Evolutionary conservation across 108 stramenopile genomes (phyloP), one percentile per base, ranked within the genome.

Genomic region (Skeletonema potamos): DNA sequence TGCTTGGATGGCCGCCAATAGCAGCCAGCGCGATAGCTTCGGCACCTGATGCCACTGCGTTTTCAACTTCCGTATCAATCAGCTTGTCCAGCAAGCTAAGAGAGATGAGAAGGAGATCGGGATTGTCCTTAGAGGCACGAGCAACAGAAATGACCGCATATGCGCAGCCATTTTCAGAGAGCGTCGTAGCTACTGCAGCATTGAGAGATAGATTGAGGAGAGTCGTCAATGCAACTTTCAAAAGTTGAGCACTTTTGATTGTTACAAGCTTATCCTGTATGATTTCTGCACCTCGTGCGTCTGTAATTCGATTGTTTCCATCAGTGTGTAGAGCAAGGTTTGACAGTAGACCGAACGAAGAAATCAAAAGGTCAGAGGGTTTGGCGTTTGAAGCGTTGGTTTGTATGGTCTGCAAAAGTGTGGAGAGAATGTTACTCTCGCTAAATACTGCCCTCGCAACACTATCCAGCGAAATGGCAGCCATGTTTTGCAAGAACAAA

Each of bases 401-500:
- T 22, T 59, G 15, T 3, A 70, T 61, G 3, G 46, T 55, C 20
- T 64, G 28, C 24, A 70, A 15, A 20, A 77, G 26, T 13, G 68
- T 32, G 0, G 76, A 28, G 27, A 77, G 20, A 12, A 77, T 48
- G 36, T 62, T 20, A 6, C 69, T 55, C 20, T 54, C 30, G 32
- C 20, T 55, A 22, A 76, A 17, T 24, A 77, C 32, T 7, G 33
- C 56, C 10, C 60, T 56, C 27, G 64, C 57, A 11, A 69, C 33
- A 10, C 29, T 66, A 13, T 60, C 41, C 11, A 62, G 54, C 37
- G 39, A 59, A 17, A 77, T 62, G 4, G 54, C 69, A 30, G 70
- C 70, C 64, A 77, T 70, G 30, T 70, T 77, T 36, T 77, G 76
- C 28, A 77, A 30, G 33, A 66, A 77, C 1, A 55, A 39, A 29